Base-by-base conservation (phyloP, 495 filamentous ascomycete genomes). In the Xylaria venustula region DNA sequence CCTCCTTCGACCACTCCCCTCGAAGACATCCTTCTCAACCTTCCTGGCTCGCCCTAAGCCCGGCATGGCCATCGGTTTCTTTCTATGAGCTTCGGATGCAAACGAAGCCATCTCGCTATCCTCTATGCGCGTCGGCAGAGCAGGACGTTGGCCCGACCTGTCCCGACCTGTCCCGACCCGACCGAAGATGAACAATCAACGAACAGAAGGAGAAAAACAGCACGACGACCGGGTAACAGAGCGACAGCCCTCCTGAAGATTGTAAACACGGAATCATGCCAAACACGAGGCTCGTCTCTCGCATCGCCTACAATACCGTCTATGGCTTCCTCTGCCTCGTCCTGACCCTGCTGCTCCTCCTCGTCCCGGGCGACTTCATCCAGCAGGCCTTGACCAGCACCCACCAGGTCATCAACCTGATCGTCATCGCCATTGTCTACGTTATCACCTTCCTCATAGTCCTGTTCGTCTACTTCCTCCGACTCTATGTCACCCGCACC, bases 401-500 rank as follows among this genome's bases (percentile, higher is more conserved):
- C 41, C 64, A 63, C 57, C 85, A 89, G 56, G 76, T 89, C 63
- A 88, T 87, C 75, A 91, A 95, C 73, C 84, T 96, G 64, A 90
- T 97, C 76, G 84, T 94, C 71, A 84, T 97, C 71, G 87, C 84
- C 17, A 87, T 90, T 46, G 83, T 82, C 65, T 93, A 95, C 69
- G 68, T 95, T 47, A 76, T 93, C 23, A 92, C 92, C 44, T 82
- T 89, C 37, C 44, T 90, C 22, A 67, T 93, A 52, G 81, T 89
- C 25, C 70, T 85, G 37, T 84, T 96, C 42, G 85, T 98, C 62
- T 98, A 97, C 63, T 83, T 87, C 32, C 85, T 86, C 25, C 81
- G 95, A n/a, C 83, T 98, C n/a, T 97, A 92, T 73, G 90, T 92
- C 25, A 93, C 89, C 67, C 85, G 90, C 37, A 88, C 79, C 34